A percentile compares a stretch with the other conserved stretches of the same genome.
These are phyloP conservation scores for Tetrahymena thermophila DNA, from an alignment of 73 alveolate species.

Conservation along the genomic window DNA sequence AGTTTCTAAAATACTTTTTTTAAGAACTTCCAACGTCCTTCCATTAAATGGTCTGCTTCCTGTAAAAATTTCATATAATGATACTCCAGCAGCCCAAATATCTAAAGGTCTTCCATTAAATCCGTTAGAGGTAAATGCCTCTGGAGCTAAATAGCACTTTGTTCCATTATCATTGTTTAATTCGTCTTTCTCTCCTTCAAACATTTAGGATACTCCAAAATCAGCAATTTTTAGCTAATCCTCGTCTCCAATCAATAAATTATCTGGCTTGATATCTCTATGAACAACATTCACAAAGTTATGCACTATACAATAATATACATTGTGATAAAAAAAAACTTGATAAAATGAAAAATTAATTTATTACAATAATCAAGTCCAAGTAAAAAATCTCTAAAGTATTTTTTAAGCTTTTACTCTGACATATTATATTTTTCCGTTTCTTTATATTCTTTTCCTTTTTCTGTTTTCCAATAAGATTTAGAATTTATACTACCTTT, in stretches of 20 bases:
- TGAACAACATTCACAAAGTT: neutral
- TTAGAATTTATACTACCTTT: neutral
- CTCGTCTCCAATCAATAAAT: neutral
- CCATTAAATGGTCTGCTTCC: conserved; percentile 11
- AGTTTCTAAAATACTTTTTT: neutral
- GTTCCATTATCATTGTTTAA: neutral
- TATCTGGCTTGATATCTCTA: conserved; percentile 20
- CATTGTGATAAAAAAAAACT: neutral
- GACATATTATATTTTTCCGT: neutral
- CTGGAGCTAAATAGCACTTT: conserved; percentile 9
- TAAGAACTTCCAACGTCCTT: neutral
- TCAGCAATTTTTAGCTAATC: neutral
- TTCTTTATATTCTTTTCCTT: neutral
- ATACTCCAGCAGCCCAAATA: conserved; percentile 21
- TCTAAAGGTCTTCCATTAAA: neutral
- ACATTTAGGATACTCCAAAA: neutral
- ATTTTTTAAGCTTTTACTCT: neutral
- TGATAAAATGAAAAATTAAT: neutral
- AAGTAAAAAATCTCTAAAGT: neutral
- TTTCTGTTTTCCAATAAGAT: neutral
- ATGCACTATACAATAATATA: neutral
- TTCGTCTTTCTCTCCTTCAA: neutral
- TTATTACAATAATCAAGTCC: neutral
- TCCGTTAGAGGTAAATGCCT: neutral
- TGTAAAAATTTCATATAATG: neutral